phyloP scores from a whole-genome alignment of 257 asterid genomes.

The Nicotiana tomentosiformis region DNA sequence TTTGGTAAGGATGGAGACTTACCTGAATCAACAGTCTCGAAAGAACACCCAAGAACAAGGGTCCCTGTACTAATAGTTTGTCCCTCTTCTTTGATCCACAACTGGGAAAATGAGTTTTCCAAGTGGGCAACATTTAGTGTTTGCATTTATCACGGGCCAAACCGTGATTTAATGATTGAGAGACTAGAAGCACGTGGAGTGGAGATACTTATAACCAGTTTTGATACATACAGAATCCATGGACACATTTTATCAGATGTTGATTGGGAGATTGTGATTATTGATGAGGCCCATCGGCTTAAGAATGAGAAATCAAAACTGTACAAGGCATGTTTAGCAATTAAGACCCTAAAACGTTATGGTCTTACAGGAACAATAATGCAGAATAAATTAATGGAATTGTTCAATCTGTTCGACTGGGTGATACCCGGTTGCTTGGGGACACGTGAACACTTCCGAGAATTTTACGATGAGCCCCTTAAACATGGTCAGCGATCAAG shows the following conservation, averaged over 20 bases:
- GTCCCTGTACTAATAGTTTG: conserved; percentile 74
- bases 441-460: conserved; percentile 85
- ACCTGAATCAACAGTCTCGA: conserved; percentile 21
- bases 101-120: conserved; percentile 90
- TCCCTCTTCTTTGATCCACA: conserved; percentile 88
- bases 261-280: conserved; percentile 72
- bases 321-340: conserved; percentile 54
- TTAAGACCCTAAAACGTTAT: conserved; percentile 71
- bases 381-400: conserved; percentile 93
- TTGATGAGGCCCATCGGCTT: conserved; percentile 91
- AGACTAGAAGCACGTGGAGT: conserved; percentile 53
- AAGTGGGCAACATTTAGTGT: conserved; percentile 80
- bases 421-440: conserved; percentile 84
- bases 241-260: conserved; percentile 56
- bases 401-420: conserved; percentile 84
- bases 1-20: conserved; percentile 55
- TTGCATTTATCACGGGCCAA: conserved; percentile 80
- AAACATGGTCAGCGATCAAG: conserved; percentile 94
- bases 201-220: conserved; percentile 83
- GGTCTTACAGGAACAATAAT: conserved; percentile 95
- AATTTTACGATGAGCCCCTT: conserved; percentile 91
- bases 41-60: conserved; percentile 24
- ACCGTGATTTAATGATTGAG: conserved; percentile 68
- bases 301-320: conserved; percentile 94
- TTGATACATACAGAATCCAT: conserved; percentile 86